These are phyloP conservation scores for Inga oerstediana DNA, from an alignment of 306 rosid species.

Conservation along the genomic window DNA sequence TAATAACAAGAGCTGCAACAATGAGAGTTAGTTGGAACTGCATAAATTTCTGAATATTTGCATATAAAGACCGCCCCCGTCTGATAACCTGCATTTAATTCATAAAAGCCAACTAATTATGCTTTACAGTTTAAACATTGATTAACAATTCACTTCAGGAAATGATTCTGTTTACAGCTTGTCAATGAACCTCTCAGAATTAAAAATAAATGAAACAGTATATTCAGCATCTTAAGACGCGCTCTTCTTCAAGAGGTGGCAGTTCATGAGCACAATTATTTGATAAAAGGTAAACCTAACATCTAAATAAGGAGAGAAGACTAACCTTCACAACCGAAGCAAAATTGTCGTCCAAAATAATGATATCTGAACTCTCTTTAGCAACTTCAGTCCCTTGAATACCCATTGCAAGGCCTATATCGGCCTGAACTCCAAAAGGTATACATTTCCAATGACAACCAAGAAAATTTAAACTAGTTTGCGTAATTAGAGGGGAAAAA, in stretches of 20 bases:
- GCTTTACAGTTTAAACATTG: not conserved
- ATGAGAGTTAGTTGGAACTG: conserved; percentile 98
- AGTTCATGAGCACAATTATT: conserved; percentile 4
- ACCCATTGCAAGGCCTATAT: conserved; percentile 95
- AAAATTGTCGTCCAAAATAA: conserved; percentile 93
- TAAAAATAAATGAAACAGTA: conserved; percentile 3
- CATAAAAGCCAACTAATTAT: conserved; percentile 8
- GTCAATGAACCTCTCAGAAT: conserved; percentile 1
- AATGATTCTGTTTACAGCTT: not conserved
- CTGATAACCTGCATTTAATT: conserved; percentile 73
- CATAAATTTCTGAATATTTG: conserved; percentile 98
- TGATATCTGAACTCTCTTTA: conserved; percentile 92
- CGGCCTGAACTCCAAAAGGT: conserved; percentile 62
- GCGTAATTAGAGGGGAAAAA: not conserved
- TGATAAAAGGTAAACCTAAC: not conserved
- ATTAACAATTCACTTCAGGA: not conserved
- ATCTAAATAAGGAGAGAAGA: not conserved
- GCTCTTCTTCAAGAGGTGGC: conserved; percentile 21
- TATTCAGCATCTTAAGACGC: conserved; percentile 18
- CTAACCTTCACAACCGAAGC: conserved; percentile 86
- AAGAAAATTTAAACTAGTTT: conserved; percentile 2
- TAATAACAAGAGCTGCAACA: conserved; percentile 93
- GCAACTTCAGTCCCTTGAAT: conserved; percentile 93
- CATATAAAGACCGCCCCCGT: conserved; percentile 99
- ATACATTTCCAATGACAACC: conserved; percentile 21